These are phyloP conservation scores for Rhodotorula glutinis DNA, from an alignment of 1,284 basidiomycete species.

Conservation along the genomic window DNA sequence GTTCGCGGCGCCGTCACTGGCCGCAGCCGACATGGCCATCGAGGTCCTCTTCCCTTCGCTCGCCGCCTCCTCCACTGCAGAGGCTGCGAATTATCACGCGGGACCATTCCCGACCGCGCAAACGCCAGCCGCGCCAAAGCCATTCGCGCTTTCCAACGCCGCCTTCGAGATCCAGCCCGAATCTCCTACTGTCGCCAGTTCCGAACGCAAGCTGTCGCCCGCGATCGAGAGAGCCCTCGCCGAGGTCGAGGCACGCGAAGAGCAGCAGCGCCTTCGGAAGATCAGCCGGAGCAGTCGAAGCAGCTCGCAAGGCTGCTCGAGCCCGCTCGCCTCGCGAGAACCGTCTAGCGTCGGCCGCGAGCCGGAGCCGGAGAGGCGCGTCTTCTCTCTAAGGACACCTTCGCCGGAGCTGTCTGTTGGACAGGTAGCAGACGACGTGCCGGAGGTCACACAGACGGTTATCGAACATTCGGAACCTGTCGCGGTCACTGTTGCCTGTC, in stretches of 20 bases:
- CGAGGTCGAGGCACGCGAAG: constrained; percentile 20
- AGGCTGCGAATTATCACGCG: background rate
- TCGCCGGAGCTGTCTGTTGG: background rate
- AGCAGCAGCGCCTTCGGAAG: constrained; percentile 13
- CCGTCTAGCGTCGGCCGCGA: background rate
- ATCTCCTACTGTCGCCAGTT: background rate
- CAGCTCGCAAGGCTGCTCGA: background rate
- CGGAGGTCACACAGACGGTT: background rate
- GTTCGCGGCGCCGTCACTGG: constrained; percentile 15
- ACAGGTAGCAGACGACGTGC: background rate
- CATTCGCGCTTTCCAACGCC: constrained; percentile 30
- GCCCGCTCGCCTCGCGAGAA: background rate
- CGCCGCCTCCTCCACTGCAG: background rate
- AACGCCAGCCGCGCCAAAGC: background rate
- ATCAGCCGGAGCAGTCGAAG: constrained; percentile 4
- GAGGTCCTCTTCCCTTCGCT: constrained; percentile 22
- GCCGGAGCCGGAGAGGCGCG: background rate
- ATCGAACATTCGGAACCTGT: no score
- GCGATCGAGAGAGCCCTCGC: constrained; percentile 29
- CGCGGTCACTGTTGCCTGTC: no score
- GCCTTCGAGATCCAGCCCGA: constrained; percentile 1
- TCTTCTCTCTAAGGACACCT: constrained; percentile 4
- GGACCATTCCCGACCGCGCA: background rate
- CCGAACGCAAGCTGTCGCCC: constrained; percentile 18
- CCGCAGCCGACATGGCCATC: constrained; percentile 19